A percentile compares a stretch with the other conserved stretches of the same genome.
phyloP scores from a whole-genome alignment of 2,329 filamentous ascomycete genomes.

The Phaeomoniella chlamydospora region DNA sequence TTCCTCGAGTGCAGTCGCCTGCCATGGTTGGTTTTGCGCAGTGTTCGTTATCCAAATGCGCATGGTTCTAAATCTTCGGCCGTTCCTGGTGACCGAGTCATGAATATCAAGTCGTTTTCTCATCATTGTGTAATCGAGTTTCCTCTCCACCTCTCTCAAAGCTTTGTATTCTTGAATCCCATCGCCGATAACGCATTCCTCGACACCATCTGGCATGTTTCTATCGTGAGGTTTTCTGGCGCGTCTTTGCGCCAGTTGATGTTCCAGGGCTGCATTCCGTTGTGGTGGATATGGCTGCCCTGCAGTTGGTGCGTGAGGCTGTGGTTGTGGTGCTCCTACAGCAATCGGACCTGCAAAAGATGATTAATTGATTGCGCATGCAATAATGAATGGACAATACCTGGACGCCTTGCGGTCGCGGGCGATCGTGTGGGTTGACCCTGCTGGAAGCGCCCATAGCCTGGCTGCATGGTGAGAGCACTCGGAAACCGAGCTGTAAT shows the following conservation, averaged over 20 bases:
- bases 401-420: not conserved
- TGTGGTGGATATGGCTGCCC: constrained; percentile 12
- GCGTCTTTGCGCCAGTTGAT: constrained; percentile 50
- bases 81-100: constrained; percentile 60
- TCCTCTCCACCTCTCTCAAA: constrained; percentile 73
- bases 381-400: not conserved
- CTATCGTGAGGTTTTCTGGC: constrained; percentile 88
- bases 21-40: constrained; percentile 88
- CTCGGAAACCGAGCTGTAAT: no score
- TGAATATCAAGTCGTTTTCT: constrained; percentile 85
- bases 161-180: constrained; percentile 69
- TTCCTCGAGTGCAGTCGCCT: constrained; percentile 51
- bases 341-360: constrained; percentile 1
- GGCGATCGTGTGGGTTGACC: not conserved
- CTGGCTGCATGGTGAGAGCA: not conserved
- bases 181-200: constrained; percentile 68
- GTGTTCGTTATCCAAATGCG: constrained; percentile 94
- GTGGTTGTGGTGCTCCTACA: constrained; percentile 5
- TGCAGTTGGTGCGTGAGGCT: constrained; percentile 8
- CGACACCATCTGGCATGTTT: constrained; percentile 81
- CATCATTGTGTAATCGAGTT: constrained; percentile 83
- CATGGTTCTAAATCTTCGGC: constrained; percentile 71
- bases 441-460: not conserved
- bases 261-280: constrained; percentile 11
- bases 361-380: not conserved